Evolutionary conservation across 805 yeast species (phyloP).

Genomic region (Grigorovia jiainica): DNA sequence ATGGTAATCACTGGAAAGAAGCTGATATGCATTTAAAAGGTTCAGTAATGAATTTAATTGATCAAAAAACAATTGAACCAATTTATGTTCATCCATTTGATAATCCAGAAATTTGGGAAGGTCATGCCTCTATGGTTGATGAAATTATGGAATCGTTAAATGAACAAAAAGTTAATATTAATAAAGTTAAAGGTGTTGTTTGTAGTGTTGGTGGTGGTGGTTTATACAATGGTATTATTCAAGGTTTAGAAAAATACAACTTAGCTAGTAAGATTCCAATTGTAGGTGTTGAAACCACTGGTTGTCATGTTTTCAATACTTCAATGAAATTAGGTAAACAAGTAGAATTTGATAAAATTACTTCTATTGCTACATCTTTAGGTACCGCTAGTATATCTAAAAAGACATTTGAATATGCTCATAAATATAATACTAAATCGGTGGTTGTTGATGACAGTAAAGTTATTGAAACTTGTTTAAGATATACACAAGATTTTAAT

Average conservation of each 20-base stretch:
- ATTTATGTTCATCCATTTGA: constrained; percentile 51
- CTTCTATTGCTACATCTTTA: constrained; percentile 53
- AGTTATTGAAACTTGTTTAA: constrained; percentile 44
- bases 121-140: constrained; percentile 41
- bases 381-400: constrained; percentile 52
- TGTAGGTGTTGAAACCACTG: constrained; percentile 49
- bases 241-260: constrained; percentile 33
- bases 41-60: constrained; percentile 19
- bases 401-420: constrained; percentile 38
- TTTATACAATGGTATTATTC: constrained; percentile 41
- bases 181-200: constrained; percentile 35
- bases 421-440: constrained; percentile 33
- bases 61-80: constrained; percentile 20
- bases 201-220: constrained; percentile 56
- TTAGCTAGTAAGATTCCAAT: constrained; percentile 32
- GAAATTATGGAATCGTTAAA: constrained; percentile 30
- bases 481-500: constrained; percentile 42
- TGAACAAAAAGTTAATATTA: constrained; percentile 14
- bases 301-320: constrained; percentile 48
- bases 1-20: constrained; percentile 40
- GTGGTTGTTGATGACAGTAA: constrained; percentile 43
- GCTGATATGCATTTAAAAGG: constrained; percentile 38
- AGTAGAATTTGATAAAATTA: constrained; percentile 36
- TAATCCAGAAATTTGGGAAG: constrained; percentile 44
- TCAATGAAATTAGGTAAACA: constrained; percentile 39